phyloP scores from a whole-genome alignment of 306 rosid genomes.

The Trichosanthes truncata region DNA sequence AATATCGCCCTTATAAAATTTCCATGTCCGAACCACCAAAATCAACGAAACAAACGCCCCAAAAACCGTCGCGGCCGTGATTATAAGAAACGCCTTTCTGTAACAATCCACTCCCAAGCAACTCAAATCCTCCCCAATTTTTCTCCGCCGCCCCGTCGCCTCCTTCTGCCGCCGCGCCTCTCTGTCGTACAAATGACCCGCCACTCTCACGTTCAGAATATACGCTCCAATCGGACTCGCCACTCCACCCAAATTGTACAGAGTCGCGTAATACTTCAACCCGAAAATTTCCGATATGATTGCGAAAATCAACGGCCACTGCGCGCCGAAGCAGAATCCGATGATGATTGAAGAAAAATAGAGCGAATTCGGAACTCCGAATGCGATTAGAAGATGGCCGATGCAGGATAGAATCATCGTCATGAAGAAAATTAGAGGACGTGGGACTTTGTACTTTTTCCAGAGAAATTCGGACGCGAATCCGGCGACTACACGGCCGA shows the following conservation, averaged over 20 bases:
- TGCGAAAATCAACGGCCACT: constrained; percentile 55
- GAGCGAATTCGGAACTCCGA: constrained; percentile 41
- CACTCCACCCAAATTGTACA: constrained; percentile 35
- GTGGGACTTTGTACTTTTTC: constrained; percentile 47
- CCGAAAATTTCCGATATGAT: constrained; percentile 67
- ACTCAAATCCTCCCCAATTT: constrained; percentile 32
- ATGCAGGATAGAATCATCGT: constrained; percentile 40
- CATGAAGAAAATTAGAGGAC: constrained; percentile 41
- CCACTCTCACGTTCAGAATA: constrained; percentile 41
- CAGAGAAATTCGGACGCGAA: constrained; percentile 45
- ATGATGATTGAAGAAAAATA: constrained; percentile 45
- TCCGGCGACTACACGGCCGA: constrained; percentile 42
- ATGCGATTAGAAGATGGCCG: constrained; percentile 57
- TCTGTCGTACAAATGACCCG: constrained; percentile 47
- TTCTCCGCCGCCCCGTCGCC: constrained; percentile 22
- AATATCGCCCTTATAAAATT: constrained; percentile 46
- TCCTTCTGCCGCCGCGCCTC: constrained; percentile 44
- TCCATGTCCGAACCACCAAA: constrained; percentile 46
- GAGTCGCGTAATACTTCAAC: constrained; percentile 56
- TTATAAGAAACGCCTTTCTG: constrained; percentile 38
- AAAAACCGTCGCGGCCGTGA: constrained; percentile 30
- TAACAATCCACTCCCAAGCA: constrained; percentile 44
- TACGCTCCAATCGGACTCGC: constrained; percentile 54
- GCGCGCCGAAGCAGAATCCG: constrained; percentile 62
- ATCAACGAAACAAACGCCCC: constrained; percentile 36